Percentiles rank a stretch among this genome's conserved stretches.
Evolutionary conservation across 1,284 basidiomycete species (phyloP).

Genomic region (Ceratobasidium theobromae): DNA sequence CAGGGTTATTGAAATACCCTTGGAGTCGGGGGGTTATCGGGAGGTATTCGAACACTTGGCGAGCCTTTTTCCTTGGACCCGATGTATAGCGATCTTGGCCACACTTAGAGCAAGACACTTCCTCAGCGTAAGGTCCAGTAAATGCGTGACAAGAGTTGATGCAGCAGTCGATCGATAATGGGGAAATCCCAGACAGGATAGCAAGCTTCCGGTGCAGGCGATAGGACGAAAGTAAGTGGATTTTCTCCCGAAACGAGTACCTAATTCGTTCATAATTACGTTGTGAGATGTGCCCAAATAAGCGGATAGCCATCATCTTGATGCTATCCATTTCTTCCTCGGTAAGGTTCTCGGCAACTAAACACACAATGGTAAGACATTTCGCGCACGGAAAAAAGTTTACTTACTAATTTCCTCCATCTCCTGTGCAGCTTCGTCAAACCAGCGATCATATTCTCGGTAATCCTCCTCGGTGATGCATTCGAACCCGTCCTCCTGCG

Average conservation of each 20-base stretch:
- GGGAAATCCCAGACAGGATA: conserved; percentile 2
- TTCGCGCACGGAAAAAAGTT: not conserved
- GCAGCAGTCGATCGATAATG: not conserved
- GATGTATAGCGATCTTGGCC: not conserved
- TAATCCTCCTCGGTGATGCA: not conserved
- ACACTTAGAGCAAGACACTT: conserved; percentile 18
- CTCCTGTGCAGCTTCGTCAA: not conserved
- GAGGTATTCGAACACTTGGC: not conserved
- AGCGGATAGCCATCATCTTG: not conserved
- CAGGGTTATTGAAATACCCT: not conserved
- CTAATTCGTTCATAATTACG: not conserved
- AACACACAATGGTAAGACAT: not conserved
- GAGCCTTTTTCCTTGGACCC: not conserved
- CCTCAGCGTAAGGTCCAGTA: not conserved
- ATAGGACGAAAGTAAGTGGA: not conserved
- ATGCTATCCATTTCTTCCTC: conserved; percentile 14
- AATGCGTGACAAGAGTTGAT: conserved; percentile 9
- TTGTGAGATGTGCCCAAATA: not conserved
- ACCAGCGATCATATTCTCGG: conserved; percentile 12
- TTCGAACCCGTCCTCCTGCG: not conserved
- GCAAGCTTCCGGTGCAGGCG: not conserved
- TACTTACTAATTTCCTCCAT: not conserved
- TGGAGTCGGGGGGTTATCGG: not conserved
- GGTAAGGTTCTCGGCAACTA: not conserved
- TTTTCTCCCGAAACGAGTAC: not conserved